Evolutionary conservation across 306 rosid species (phyloP).

Genomic region (Corylus heterophylla): DNA sequence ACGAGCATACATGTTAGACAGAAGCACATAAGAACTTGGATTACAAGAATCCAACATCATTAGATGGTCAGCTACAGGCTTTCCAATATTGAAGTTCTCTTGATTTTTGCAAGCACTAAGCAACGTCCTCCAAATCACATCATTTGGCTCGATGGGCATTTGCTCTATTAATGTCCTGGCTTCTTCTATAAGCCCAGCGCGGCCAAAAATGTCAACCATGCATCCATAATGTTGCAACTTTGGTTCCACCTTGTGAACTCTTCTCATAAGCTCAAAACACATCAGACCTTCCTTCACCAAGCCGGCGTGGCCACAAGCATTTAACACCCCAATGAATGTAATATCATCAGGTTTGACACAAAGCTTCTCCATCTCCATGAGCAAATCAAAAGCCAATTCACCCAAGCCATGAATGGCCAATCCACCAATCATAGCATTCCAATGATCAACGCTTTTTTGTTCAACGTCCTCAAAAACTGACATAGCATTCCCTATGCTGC

Average conservation of each 20-base stretch:
- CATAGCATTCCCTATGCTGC: slow-evolving; percentile 59
- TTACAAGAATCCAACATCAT: slow-evolving; percentile 40
- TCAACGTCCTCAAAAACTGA: slow-evolving; percentile 53
- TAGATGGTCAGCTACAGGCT: slow-evolving; percentile 53
- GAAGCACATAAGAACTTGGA: slow-evolving; percentile 62
- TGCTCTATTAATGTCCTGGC: slow-evolving; percentile 50
- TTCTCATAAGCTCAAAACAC: slow-evolving; percentile 74
- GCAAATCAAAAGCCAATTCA: slow-evolving; percentile 51
- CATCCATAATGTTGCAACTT: slow-evolving; percentile 81
- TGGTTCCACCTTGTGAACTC: slow-evolving; percentile 64
- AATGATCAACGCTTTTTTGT: slow-evolving; percentile 63
- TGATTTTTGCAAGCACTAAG: slow-evolving; percentile 64
- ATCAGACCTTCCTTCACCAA: slow-evolving; percentile 69
- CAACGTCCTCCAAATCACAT: slow-evolving; percentile 73
- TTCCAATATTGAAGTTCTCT: slow-evolving; percentile 46
- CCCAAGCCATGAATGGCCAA: slow-evolving; percentile 70
- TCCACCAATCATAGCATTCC: slow-evolving; percentile 79
- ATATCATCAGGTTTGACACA: slow-evolving; percentile 61
- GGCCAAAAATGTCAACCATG: slow-evolving; percentile 68
- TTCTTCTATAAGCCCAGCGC: slow-evolving; percentile 65
- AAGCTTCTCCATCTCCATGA: slow-evolving; percentile 59
- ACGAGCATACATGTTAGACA: slow-evolving; percentile 66
- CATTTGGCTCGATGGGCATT: slow-evolving; percentile 80
- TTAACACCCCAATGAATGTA: slow-evolving; percentile 65
- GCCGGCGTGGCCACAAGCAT: slow-evolving; percentile 76